Conservation (phyloP, 2,329 filamentous ascomycete species). For the Aspergillus thermomutatus region DNA sequence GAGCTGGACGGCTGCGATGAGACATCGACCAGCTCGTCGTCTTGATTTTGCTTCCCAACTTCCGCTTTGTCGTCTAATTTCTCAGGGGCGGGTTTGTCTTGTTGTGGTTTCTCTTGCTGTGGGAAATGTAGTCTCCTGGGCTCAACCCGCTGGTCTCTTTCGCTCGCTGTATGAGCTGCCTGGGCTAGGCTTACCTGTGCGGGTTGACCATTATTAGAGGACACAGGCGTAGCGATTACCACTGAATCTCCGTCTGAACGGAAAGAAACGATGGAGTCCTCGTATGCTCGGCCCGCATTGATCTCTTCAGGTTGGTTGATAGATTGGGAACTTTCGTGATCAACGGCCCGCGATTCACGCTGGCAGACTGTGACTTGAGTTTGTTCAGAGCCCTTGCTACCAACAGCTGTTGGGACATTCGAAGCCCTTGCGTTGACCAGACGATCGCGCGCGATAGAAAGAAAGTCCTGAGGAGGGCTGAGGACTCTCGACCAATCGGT, state of each 20-base stretch:
- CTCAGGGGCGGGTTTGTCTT: neutral
- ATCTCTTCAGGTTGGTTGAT: neutral
- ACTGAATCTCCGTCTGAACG: neutral
- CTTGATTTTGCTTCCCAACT: neutral
- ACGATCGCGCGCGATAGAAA: conserved; percentile 11
- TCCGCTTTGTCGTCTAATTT: no score
- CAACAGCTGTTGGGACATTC: neutral
- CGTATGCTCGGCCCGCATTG: neutral
- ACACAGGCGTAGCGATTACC: neutral
- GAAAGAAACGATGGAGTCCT: neutral
- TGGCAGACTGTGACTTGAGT: neutral
- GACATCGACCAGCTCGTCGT: neutral
- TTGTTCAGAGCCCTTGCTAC: conserved; percentile 2
- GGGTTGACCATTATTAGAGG: neutral
- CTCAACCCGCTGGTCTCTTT: neutral
- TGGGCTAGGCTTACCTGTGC: neutral
- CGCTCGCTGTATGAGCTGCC: neutral
- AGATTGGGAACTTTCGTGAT: neutral
- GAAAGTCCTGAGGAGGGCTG: conserved; percentile 15
- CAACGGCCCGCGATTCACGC: neutral
- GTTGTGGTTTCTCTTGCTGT: neutral
- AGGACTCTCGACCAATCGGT: conserved; percentile 8
- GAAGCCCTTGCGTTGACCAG: conserved; percentile 3
- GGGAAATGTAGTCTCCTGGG: neutral
- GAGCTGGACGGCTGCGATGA: neutral